Evolutionary conservation across 257 asterid genomes (phyloP).

Genomic region (Solanum corneliomulleri): DNA sequence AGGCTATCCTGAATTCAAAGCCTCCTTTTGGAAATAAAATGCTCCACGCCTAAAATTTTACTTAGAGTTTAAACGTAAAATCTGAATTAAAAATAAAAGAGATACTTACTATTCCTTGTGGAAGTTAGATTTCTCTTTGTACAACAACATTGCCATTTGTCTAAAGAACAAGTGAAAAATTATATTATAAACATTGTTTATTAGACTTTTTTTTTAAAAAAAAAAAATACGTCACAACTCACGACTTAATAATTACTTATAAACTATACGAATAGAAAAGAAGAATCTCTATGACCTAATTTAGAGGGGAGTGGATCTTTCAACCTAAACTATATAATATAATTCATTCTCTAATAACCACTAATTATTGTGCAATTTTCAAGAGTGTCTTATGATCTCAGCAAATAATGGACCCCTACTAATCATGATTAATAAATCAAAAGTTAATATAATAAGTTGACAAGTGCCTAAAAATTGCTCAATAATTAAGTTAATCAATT

Average conservation of each 20-base stretch:
- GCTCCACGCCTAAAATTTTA: too few relatives aligned
- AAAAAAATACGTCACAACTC: neutral
- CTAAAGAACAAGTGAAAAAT: neutral
- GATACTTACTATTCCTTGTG: neutral
- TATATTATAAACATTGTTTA: neutral
- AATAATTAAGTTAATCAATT: neutral
- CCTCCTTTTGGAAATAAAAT: neutral
- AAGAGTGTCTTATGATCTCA: constrained; percentile 9
- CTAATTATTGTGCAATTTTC: neutral
- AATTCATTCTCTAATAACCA: neutral
- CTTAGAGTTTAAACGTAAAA: neutral
- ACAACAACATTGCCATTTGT: neutral
- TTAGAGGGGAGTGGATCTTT: neutral
- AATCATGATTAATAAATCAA: neutral
- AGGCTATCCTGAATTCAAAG: neutral
- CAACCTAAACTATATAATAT: neutral
- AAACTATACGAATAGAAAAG: neutral
- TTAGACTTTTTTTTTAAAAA: neutral
- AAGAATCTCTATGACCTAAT: neutral
- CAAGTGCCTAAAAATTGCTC: neutral
- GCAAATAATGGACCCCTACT: constrained; percentile 1
- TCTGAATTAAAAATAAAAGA: neutral
- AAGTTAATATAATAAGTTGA: neutral
- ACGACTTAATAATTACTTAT: neutral
- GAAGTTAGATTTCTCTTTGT: neutral